Evolutionary conservation across 371 early-diverging fungal genomes (phyloP), one percentile per base, ranked within the genome.

Genomic region (Syncephalastrum racemosum): DNA sequence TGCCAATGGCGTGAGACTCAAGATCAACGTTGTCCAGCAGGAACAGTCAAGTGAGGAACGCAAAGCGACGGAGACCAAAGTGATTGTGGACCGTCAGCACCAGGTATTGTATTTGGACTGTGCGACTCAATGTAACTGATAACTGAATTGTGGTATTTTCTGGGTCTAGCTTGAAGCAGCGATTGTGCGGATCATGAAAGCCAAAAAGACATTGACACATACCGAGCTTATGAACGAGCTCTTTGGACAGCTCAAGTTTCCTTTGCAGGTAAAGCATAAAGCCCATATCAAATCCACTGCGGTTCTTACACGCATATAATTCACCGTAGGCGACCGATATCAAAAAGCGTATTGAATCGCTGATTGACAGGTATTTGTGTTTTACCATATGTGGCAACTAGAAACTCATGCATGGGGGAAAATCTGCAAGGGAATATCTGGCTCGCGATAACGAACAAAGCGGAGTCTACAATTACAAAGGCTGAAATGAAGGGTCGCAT

Each of bases 161-260:
- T 49, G 24, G 27, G 5, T 48, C 18, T 43, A 71, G 69, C 79
- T 95, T 10, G 98, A 99, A 62, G 99, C 99, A 4, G 94, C 95
- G 0, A 87, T 97, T 67, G 97, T 96, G 5, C 82, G 98, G 40
- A 87, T 97, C 48, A 90, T 97, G 93, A 99, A 99, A 72, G 80
- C 88, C 0, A 81, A 89, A 27, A 91, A 90, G 70, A 77, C 68
- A 22, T 56, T 92, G 20, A 68, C 75, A 15, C 94, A 94, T 66
- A 67, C 70, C 0, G 62, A 74, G 4, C 73, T 99, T 25, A 69
- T 92, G 47, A 79, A 74, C 20, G 93, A 91, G 59, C 63, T 97
- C 10, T 78, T 90, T 51, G 71, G 75, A 15, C 86, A 88, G 53
- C 63, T 95, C 20, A 87, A 89, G 59, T 97, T 93, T 59, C 83